Percentiles rank a stretch among this genome's conserved stretches.
Conservation (phyloP, 2,329 filamentous ascomycete species). For the Coniochaeta sp. region DNA sequence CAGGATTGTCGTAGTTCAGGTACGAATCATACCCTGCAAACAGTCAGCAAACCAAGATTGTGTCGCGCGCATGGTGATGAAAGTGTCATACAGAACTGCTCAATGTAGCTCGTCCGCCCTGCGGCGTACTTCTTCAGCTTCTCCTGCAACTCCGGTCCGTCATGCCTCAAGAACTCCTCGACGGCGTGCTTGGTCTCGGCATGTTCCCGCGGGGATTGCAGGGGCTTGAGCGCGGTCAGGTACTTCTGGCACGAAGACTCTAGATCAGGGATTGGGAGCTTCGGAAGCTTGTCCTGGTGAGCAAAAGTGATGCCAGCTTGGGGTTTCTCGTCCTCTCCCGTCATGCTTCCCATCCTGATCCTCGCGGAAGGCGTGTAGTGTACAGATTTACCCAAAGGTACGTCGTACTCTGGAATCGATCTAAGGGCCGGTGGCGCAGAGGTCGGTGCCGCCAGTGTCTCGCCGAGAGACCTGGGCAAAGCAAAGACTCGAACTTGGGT, state of each 20-base stretch:
- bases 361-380: slow-evolving; percentile 22
- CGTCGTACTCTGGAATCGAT: slow-evolving; percentile 25
- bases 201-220: slow-evolving; percentile 77
- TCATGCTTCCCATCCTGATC: slow-evolving; percentile 35
- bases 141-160: slow-evolving; percentile 81
- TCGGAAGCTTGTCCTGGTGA: slow-evolving; percentile 79
- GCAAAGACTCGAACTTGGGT: slow-evolving; percentile 62
- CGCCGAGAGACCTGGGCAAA: slow-evolving; percentile 64
- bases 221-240: slow-evolving; percentile 66
- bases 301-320: slow-evolving; percentile 80
- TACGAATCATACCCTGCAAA: slow-evolving; percentile 92
- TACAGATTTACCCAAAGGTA: slow-evolving; percentile 3
- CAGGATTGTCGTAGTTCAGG: slow-evolving; percentile 93
- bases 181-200: slow-evolving; percentile 75
- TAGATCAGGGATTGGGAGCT: slow-evolving; percentile 86
- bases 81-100: slow-evolving; percentile 81
- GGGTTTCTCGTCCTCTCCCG: slow-evolving; percentile 42
- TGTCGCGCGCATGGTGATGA: neutral
- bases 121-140: slow-evolving; percentile 85
- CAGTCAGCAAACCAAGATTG: slow-evolving; percentile 15
- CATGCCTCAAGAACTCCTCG: slow-evolving; percentile 70
- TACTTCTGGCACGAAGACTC: slow-evolving; percentile 74
- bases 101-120: slow-evolving; percentile 92
- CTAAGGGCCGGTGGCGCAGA: slow-evolving; percentile 30
- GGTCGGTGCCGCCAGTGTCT: slow-evolving; percentile 50